phyloP scores from a whole-genome alignment of 129 eudicot genomes.

The Escallonia rubra region DNA sequence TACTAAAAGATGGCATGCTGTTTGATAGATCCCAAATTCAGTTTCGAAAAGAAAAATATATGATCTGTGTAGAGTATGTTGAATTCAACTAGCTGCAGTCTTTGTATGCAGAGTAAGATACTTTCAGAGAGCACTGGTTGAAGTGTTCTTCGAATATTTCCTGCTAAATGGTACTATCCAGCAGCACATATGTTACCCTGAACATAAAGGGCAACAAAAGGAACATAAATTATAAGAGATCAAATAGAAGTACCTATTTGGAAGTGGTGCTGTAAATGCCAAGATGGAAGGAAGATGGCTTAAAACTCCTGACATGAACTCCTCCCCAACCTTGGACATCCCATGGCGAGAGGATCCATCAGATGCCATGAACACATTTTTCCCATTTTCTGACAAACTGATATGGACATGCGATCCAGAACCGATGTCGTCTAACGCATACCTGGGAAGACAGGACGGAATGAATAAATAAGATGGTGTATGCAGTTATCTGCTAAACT shows the following conservation, averaged over 20 bases:
- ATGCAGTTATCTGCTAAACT: not conserved
- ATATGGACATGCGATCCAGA: slow-evolving; percentile 98
- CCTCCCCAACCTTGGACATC: slow-evolving; percentile 76
- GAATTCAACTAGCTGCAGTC: too few relatives aligned
- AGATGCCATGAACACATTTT: slow-evolving; percentile 74
- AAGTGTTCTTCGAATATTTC: not conserved
- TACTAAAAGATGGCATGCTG: too few relatives aligned
- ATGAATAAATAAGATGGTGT: slow-evolving; percentile 14
- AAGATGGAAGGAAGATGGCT: slow-evolving; percentile 90
- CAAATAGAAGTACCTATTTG: slow-evolving; percentile 52
- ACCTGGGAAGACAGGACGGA: slow-evolving; percentile 37
- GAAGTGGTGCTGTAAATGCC: slow-evolving; percentile 94
- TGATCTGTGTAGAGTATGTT: too few relatives aligned
- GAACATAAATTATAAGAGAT: slow-evolving; percentile 7
- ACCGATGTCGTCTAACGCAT: slow-evolving; percentile 70
- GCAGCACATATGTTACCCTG: not conserved
- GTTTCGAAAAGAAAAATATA: not conserved
- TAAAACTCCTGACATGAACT: slow-evolving; percentile 96
- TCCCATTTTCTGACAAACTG: slow-evolving; percentile 76
- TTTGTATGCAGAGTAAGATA: too few relatives aligned
- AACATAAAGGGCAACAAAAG: not conserved
- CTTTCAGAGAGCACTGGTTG: too few relatives aligned
- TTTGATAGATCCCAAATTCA: not conserved
- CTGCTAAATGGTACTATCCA: not conserved
- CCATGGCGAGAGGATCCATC: slow-evolving; percentile 56